A percentile compares a stretch with the other conserved stretches of the same genome.
These are phyloP conservation scores for Gregarina niphandrodes DNA, from an alignment of 169 alveolate species.

Conservation along the genomic window DNA sequence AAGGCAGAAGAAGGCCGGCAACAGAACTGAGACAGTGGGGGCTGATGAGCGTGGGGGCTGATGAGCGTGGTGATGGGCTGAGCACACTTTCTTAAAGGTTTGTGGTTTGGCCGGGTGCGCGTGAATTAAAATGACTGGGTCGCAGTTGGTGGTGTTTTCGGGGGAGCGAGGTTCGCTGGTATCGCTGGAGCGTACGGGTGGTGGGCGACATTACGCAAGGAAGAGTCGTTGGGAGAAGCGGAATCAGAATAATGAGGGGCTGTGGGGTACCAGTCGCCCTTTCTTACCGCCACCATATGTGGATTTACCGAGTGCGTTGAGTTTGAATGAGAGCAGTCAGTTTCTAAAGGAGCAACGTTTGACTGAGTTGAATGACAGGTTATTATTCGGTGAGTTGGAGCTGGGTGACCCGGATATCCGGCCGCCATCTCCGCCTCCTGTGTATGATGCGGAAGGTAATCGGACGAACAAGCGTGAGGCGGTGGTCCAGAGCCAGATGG, in stretches of 20 bases:
- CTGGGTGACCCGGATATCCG: constrained; percentile 61
- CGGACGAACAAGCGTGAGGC: constrained; percentile 62
- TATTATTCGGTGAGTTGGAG: constrained; percentile 28
- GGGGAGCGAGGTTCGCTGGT: no score
- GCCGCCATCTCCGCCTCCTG: constrained; percentile 69
- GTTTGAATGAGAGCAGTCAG: constrained; percentile 53
- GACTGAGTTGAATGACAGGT: constrained; percentile 50
- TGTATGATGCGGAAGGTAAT: constrained; percentile 55
- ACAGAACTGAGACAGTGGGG: no score
- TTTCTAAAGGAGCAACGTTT: constrained; percentile 60
- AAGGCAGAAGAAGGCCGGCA: no score
- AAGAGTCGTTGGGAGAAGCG: constrained; percentile 16
- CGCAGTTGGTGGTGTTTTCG: no score
- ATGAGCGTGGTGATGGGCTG: no score
- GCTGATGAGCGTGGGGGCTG: no score
- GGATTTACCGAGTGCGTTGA: constrained; percentile 60
- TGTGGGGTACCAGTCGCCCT: constrained; percentile 23
- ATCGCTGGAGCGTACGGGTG: no score
- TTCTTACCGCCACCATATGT: constrained; percentile 59
- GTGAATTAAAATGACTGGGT: no score
- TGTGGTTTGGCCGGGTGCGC: no score
- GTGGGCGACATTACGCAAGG: no score
- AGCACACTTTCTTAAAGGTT: no score
- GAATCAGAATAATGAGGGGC: constrained; percentile 1
- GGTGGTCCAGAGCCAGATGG: constrained; percentile 51